Base-by-base conservation (phyloP, 1,284 basidiomycete genomes). In the Leccinum angustisporum region DNA sequence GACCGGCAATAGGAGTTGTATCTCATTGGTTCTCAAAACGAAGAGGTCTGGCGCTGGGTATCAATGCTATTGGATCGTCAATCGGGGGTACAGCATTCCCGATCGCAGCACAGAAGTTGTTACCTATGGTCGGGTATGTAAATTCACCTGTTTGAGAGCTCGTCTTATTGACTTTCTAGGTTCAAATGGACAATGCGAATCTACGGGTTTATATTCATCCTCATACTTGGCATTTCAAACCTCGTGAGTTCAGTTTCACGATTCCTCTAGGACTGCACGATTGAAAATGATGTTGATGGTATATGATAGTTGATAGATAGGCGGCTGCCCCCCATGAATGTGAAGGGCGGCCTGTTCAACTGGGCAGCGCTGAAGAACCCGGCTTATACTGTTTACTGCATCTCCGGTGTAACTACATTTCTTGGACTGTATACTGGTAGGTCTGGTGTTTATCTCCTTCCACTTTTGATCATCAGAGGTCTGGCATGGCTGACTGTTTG, bases 361-460 rank as follows among this genome's bases (percentile, higher is more conserved):
- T 68, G 75, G 57, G 60, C 67, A 11, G 76, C 76, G 9, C 80
- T 85, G 72, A 78, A 73, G 61, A 74, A 74, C 33, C 67, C 70
- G 1, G 73, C 79, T 8, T 84, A 77, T 68, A 61, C 73, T 1
- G 16, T 78, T 5, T 84, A 79, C 64, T 74, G 74, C 56, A 6
- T 77, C 4, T 77, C 83, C 0, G 77, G 78, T 2, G 73, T 82
- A 51, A 67, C 82, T 6, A 72, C 76, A 3, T 88, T 84, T 72
- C 76, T 89, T 7, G 87, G 87, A 10, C 70, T 88, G 18, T 89
- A 85, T 68, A 88, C 86, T 4, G 79, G 84, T 84, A 62, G 8
- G 76, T 66, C 57, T 27, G 0, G 10, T 43, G 33, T 51, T 13
- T 16, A 9, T 10, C 5, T 14, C 14, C 9, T 54, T 31, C 16